These are phyloP conservation scores for Austropuccinia psidii DNA, from an alignment of 1,284 basidiomycete species.

Conservation along the genomic window DNA sequence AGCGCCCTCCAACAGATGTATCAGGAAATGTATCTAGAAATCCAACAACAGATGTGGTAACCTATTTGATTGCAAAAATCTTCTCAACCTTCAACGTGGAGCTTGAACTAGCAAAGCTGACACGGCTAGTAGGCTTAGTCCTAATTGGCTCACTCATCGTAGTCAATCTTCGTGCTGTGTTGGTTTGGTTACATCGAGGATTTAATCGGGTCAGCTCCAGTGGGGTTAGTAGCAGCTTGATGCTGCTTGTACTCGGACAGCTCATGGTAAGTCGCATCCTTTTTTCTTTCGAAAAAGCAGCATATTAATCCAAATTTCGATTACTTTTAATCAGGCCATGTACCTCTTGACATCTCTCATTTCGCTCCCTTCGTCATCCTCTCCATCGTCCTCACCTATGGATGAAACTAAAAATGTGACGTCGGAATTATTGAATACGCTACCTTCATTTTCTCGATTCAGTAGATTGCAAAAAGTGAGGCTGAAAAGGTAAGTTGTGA, in stretches of 20 bases:
- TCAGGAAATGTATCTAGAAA: conserved; percentile 26
- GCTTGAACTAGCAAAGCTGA: conserved; percentile 48
- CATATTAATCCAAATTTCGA: not conserved
- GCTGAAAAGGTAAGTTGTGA: no score
- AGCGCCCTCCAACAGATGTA: not conserved
- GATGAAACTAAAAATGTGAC: no score
- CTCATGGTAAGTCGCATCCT: conserved; percentile 44
- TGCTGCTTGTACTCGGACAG: conserved; percentile 49
- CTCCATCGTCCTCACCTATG: not conserved
- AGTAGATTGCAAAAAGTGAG: no score
- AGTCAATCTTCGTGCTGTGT: conserved; percentile 48
- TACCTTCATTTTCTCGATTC: conserved; percentile 49
- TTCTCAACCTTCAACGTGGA: conserved; percentile 46
- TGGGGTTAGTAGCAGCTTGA: conserved; percentile 41
- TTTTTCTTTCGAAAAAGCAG: not conserved
- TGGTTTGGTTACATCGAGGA: conserved; percentile 47
- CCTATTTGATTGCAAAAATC: conserved; percentile 44
- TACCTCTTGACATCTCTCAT: conserved; percentile 51
- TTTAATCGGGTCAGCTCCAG: conserved; percentile 48
- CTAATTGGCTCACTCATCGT: conserved; percentile 49
- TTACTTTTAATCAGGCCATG: conserved; percentile 43
- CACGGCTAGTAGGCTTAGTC: conserved; percentile 47
- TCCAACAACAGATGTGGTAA: conserved; percentile 41
- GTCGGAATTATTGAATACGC: conserved; percentile 46
- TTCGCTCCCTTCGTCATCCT: conserved; percentile 47